These are phyloP conservation scores for Radiomyces spectabilis DNA, from an alignment of 192 early-diverging fungal species.

Conservation along the genomic window DNA sequence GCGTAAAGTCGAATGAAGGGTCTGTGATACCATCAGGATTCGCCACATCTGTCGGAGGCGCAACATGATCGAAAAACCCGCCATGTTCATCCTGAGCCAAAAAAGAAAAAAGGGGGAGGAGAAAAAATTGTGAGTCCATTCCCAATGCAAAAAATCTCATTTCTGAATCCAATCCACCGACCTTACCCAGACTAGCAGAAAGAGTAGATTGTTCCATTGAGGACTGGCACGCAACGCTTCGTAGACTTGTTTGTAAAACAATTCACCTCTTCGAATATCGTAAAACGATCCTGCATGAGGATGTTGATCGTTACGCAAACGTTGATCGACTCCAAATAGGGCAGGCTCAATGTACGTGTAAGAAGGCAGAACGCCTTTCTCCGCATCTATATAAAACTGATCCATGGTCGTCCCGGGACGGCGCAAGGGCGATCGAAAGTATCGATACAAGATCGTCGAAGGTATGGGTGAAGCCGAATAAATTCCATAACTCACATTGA, in stretches of 20 bases:
- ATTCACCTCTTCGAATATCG: conserved; percentile 11
- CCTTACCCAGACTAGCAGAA: conserved; percentile 33
- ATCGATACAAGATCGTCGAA: not conserved
- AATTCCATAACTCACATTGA: not conserved
- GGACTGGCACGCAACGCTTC: conserved; percentile 31
- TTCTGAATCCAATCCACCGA: no score
- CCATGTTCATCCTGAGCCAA: conserved; percentile 51
- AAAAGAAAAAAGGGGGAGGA: no score
- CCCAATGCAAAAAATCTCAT: no score
- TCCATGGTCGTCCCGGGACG: not conserved
- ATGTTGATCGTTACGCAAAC: not conserved
- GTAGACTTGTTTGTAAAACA: conserved; percentile 28
- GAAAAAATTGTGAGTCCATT: no score
- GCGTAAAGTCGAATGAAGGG: not conserved
- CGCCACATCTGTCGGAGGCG: not conserved
- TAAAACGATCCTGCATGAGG: not conserved
- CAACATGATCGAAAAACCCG: conserved; percentile 22
- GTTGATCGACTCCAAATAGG: not conserved
- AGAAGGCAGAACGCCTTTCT: not conserved
- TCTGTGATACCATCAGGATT: not conserved
- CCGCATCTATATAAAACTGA: not conserved
- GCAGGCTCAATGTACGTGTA: not conserved
- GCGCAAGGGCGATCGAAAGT: not conserved
- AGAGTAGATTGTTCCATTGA: conserved; percentile 34
- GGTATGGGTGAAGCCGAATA: not conserved